These are phyloP conservation scores for Neoconidiobolus thromboides DNA, from an alignment of 371 early-diverging fungal genomes.

Conservation along the genomic window DNA sequence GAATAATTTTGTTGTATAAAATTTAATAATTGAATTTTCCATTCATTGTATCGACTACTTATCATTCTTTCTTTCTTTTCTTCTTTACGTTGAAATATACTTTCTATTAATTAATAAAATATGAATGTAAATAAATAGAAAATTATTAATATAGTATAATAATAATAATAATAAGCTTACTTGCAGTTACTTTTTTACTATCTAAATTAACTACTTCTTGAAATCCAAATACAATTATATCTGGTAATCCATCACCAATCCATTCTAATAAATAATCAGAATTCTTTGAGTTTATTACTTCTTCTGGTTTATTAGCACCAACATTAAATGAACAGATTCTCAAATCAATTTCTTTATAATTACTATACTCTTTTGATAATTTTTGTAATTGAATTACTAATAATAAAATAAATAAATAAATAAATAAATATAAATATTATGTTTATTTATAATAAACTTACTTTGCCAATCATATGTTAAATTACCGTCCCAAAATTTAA, in stretches of 20 bases:
- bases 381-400: too few species aligned
- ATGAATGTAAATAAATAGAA: conserved; percentile 15
- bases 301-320: conserved; percentile 44
- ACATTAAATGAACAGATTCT: conserved; percentile 68
- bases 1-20: conserved; percentile 21
- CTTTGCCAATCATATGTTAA: too few species aligned
- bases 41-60: conserved; percentile 34
- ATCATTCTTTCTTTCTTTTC: conserved; percentile 30
- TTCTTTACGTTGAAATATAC: conserved; percentile 21
- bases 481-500: too few species aligned
- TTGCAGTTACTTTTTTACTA: conserved; percentile 43
- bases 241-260: conserved; percentile 28
- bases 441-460: too few species aligned
- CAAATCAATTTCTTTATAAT: conserved; percentile 19
- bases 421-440: too few species aligned
- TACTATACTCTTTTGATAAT: too few species aligned
- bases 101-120: too few species aligned
- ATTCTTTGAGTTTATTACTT: conserved; percentile 19
- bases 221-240: conserved; percentile 65
- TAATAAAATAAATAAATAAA: too few species aligned
- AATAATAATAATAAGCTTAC: conserved; percentile 16
- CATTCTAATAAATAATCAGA: conserved; percentile 22
- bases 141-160: conserved; percentile 14
- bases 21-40: conserved; percentile 44
- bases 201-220: conserved; percentile 81